Base-by-base conservation (phyloP, 257 asterid species). In the Buddleja alternifolia region DNA sequence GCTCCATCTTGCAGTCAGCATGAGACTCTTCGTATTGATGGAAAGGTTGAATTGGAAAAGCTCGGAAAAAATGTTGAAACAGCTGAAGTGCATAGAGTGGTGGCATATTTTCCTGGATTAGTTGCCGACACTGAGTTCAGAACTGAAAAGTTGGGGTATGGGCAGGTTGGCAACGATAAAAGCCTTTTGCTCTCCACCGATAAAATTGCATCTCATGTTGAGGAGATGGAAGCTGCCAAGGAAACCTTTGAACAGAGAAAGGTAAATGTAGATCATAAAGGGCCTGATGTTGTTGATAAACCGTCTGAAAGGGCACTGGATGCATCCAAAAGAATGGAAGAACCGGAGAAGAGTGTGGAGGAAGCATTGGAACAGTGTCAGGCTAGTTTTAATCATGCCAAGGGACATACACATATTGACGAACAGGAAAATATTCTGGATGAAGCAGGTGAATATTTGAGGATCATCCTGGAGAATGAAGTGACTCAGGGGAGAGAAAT, bases 101-200 rank as follows among this genome's bases (percentile, higher is more conserved):
- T 54, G 20, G 56, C 57, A 10, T 67, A 66, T 80, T 59, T 55
- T 67, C 67, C 80, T 70, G 86, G 73, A 46, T 65, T 69, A 63
- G 77, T 56, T 65, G 77, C 73, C 72, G 70, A 62, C 51, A 67
- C 65, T 17, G 81, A 75, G 70, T 59, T 70, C 70, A 73, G 75
- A 66, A 72, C 73, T 77, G 74, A 68, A 20, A 75, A 75, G 24
- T 41, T 76, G 75, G 83, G 73, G 67, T 75, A 78, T 73, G 84
- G 69, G 70, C 73, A 72, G 62, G 80, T 75, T 37, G 82, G 72
- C 40, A 80, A 71, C 54, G 73, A 70, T 19, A 61, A 58, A 65
- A 66, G 59, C 55, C 16, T 70, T 20, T 42, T 69, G 25, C 75
- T 65, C 25, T 69, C 80, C 54, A 21, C 21, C 58, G 52, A 53